Percentiles rank a stretch among this genome's conserved stretches.
phyloP scores from a whole-genome alignment of 768 basidiomycete genomes.

The Rossbeevera mucosa region DNA sequence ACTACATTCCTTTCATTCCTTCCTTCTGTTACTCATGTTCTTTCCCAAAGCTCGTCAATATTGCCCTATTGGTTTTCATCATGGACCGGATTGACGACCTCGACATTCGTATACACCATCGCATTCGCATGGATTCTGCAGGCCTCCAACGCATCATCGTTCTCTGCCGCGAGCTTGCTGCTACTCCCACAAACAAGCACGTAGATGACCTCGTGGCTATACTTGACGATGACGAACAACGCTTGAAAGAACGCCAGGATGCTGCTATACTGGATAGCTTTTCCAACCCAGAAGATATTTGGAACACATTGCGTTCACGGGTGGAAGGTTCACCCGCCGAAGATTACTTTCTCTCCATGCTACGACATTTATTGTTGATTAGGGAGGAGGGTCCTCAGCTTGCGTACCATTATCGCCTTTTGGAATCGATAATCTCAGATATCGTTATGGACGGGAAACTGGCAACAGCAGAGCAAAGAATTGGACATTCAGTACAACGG shows the following conservation, averaged over 20 bases:
- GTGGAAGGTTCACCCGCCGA: constrained; percentile 75
- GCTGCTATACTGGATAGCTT: constrained; percentile 73
- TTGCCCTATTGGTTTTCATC: constrained; percentile 69
- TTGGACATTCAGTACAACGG: constrained; percentile 86
- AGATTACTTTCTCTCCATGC: constrained; percentile 86
- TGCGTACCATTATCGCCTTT: constrained; percentile 84
- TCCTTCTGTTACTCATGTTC: constrained; percentile 10
- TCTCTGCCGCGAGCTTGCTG: constrained; percentile 62
- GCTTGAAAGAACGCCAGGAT: constrained; percentile 69
- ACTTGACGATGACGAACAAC: constrained; percentile 72
- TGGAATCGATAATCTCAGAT: constrained; percentile 85
- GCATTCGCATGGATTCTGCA: constrained; percentile 84
- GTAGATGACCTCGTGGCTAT: constrained; percentile 54
- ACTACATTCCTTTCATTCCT: constrained; percentile 9
- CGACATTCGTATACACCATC: constrained; percentile 80
- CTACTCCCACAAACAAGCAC: constrained; percentile 61
- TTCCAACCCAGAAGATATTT: constrained; percentile 80
- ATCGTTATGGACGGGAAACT: constrained; percentile 91
- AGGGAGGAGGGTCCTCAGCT: constrained; percentile 81
- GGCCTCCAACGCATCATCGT: constrained; percentile 72
- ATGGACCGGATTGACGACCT: constrained; percentile 66
- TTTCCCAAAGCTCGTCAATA: constrained; percentile 41
- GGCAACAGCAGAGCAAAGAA: constrained; percentile 74
- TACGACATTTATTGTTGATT: constrained; percentile 91
- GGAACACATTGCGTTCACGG: constrained; percentile 71